Evolutionary conservation across 1,284 basidiomycete genomes (phyloP).

Genomic region (Cryptococcus depauperatus): DNA sequence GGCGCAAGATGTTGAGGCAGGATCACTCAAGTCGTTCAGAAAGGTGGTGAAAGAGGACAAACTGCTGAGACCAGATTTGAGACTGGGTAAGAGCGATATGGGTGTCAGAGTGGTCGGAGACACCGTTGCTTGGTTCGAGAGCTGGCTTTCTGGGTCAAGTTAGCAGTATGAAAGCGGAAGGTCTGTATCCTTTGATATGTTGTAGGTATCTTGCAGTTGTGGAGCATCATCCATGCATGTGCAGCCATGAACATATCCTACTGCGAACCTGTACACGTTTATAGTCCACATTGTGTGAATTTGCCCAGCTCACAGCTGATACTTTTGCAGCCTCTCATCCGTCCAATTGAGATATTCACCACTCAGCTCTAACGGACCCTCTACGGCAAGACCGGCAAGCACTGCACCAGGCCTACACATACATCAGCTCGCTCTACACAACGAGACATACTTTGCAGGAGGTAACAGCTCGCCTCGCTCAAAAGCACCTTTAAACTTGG

Average conservation of each 20-base stretch:
- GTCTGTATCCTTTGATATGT: not conserved
- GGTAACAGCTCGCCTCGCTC: conserved; percentile 45
- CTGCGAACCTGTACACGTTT: no score
- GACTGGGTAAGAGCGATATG: conserved; percentile 32
- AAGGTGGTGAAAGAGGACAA: conserved; percentile 21
- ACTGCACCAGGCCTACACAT: conserved; percentile 44
- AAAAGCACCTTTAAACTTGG: conserved; percentile 46
- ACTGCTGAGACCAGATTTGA: conserved; percentile 30
- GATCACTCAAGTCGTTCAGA: not conserved
- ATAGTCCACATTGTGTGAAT: no score
- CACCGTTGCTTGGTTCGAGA: conserved; percentile 34
- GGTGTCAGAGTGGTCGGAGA: conserved; percentile 29
- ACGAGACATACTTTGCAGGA: conserved; percentile 38
- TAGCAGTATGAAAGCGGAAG: no score
- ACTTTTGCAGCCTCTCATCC: conserved; percentile 28
- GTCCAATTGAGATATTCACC: conserved; percentile 51
- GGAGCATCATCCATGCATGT: no score
- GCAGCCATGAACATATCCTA: no score
- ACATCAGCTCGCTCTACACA: not conserved
- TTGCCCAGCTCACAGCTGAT: not conserved
- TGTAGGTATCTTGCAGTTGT: not conserved
- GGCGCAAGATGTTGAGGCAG: not conserved
- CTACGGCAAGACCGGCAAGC: conserved; percentile 47
- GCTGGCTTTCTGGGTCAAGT: conserved; percentile 17
- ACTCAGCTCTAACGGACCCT: conserved; percentile 34